Evolutionary conservation across 495 filamentous ascomycete genomes (phyloP).

Genomic region (Podospora didyma): DNA sequence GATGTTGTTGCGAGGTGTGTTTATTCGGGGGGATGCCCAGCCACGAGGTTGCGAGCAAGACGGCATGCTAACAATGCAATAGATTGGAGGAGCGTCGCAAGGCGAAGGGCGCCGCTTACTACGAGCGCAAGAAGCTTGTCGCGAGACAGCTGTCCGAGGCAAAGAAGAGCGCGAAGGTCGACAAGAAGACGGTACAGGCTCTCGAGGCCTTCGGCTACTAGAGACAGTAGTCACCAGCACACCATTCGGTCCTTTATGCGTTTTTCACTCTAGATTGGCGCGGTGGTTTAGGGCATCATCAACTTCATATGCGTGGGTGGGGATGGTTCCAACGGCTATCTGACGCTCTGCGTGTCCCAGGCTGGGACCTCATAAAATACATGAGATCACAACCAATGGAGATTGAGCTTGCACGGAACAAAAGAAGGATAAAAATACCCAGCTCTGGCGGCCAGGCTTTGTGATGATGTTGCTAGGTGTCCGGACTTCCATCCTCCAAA

Average conservation of each 20-base stretch:
- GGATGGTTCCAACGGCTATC: conserved; percentile 31
- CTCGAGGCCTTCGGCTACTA: conserved; percentile 56
- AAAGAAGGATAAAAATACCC: conserved; percentile 32
- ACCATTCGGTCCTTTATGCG: conserved; percentile 31
- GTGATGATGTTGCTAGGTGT: conserved; percentile 21
- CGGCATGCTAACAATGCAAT: conserved; percentile 36
- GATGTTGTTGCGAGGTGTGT: conserved; percentile 95
- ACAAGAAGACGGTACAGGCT: conserved; percentile 57
- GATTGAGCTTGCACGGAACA: conserved; percentile 34
- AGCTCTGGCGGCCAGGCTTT: conserved; percentile 18
- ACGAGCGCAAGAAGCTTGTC: conserved; percentile 97
- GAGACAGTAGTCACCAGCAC: conserved; percentile 22
- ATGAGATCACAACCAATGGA: conserved; percentile 38
- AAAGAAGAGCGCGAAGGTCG: conserved; percentile 84
- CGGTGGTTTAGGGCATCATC: conserved; percentile 38
- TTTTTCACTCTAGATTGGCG: conserved; percentile 41
- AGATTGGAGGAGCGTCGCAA: conserved; percentile 99
- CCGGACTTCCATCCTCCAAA: conserved; percentile 5
- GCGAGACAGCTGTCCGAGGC: conserved; percentile 85
- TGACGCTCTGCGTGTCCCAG: conserved; percentile 32
- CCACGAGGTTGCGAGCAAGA: background rate
- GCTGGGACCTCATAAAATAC: conserved; percentile 35
- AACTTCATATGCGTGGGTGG: conserved; percentile 38
- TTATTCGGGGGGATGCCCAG: background rate
- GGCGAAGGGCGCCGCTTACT: conserved; percentile 98